These are phyloP conservation scores for Flaveria robusta DNA, from an alignment of 129 eudicot species.

Conservation along the genomic window DNA sequence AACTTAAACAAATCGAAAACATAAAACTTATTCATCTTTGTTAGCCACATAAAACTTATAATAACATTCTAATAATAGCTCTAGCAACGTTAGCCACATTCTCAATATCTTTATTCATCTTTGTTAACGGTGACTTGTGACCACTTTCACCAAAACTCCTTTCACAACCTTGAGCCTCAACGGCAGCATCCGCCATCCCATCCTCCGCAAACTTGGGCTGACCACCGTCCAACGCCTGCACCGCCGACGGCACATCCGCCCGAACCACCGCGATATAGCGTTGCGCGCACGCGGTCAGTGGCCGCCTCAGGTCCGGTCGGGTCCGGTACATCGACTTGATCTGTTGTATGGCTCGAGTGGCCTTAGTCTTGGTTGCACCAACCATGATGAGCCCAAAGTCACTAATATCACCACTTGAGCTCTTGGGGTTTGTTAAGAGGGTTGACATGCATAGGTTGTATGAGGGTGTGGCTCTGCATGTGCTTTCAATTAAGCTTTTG, in stretches of 20 bases:
- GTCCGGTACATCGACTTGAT: constrained; percentile 32
- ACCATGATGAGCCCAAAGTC: constrained; percentile 55
- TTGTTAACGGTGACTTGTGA: constrained; percentile 37
- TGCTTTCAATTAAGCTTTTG: constrained; percentile 41
- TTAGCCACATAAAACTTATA: constrained; percentile 21
- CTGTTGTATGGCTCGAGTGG: constrained; percentile 34
- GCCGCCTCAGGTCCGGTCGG: constrained; percentile 24
- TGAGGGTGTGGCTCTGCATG: constrained; percentile 56
- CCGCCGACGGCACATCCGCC: constrained; percentile 46
- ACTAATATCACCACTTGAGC: constrained; percentile 47
- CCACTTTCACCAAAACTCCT: constrained; percentile 34
- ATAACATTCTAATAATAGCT: constrained; percentile 48
- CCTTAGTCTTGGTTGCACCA: constrained; percentile 42
- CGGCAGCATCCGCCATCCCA: constrained; percentile 57
- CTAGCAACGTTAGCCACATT: constrained; percentile 48
- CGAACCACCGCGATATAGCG: constrained; percentile 42
- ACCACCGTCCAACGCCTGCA: constrained; percentile 45
- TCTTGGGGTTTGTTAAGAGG: constrained; percentile 45
- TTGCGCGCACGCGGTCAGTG: constrained; percentile 42
- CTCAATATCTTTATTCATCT: constrained; percentile 34
- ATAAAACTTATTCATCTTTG: too few species aligned
- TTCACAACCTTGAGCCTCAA: constrained; percentile 53
- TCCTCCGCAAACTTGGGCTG: constrained; percentile 63
- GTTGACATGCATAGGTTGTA: constrained; percentile 48
- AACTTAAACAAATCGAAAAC: too few species aligned